phyloP scores from a whole-genome alignment of 2,329 filamentous ascomycete genomes.

The Microsporum audouinii region DNA sequence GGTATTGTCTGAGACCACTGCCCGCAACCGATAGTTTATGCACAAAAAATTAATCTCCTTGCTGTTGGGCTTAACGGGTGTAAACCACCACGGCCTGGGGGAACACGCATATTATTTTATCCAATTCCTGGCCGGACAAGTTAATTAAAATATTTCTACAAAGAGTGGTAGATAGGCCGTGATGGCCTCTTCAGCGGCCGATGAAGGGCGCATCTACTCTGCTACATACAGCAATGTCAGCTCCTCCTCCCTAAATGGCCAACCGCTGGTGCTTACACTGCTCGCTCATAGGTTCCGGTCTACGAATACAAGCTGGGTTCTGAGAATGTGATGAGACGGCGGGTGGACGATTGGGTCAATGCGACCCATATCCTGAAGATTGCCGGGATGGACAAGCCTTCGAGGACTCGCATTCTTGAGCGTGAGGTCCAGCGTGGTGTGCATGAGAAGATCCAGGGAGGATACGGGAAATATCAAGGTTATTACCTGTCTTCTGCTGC shows the following conservation, averaged over 20 bases:
- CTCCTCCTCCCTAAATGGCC: slow-evolving; percentile 5
- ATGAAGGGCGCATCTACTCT: slow-evolving; percentile 45
- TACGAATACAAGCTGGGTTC: slow-evolving; percentile 81
- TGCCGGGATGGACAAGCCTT: slow-evolving; percentile 93
- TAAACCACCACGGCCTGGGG: not conserved
- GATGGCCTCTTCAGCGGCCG: slow-evolving; percentile 25
- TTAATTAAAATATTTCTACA: not conserved
- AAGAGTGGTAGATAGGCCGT: not conserved
- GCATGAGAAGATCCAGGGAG: slow-evolving; percentile 96
- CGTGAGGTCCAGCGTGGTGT: slow-evolving; percentile 92
- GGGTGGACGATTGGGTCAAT: slow-evolving; percentile 95
- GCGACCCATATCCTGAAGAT: slow-evolving; percentile 98
- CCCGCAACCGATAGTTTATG: not conserved
- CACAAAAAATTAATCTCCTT: not conserved
- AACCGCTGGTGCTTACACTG: not conserved
- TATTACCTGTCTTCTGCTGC: not conserved
- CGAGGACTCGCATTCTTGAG: slow-evolving; percentile 86
- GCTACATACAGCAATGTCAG: slow-evolving; percentile 54
- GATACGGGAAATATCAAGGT: slow-evolving; percentile 98
- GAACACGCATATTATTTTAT: not conserved
- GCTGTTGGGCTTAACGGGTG: not conserved
- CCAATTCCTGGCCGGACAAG: not conserved
- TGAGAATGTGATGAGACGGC: slow-evolving; percentile 92
- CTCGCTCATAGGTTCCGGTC: slow-evolving; percentile 61
- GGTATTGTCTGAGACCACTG: not conserved